These are phyloP conservation scores for Rosa rugosa DNA, from an alignment of 306 rosid genomes.

Conservation along the genomic window DNA sequence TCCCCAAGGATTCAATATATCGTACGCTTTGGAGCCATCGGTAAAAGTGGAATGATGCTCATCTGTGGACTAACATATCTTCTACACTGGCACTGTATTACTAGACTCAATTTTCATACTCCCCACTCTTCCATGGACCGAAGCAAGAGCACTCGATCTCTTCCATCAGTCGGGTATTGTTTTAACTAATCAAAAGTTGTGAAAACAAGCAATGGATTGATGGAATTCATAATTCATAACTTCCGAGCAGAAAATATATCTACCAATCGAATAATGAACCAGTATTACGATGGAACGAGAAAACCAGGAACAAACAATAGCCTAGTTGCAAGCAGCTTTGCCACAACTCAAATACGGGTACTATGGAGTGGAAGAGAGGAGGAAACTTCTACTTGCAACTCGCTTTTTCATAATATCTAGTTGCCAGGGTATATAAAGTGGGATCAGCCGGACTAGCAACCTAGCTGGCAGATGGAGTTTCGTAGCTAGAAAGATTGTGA, in stretches of 20 bases:
- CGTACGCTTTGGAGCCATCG: neutral
- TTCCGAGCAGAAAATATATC: neutral
- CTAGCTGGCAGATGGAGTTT: neutral
- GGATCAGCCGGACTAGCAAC: neutral
- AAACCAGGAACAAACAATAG: neutral
- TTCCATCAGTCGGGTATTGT: neutral
- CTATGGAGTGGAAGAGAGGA: neutral
- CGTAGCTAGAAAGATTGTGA: neutral
- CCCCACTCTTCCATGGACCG: neutral
- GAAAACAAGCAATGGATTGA: neutral
- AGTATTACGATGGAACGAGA: neutral
- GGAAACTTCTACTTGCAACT: neutral
- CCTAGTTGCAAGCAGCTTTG: neutral
- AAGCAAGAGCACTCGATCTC: neutral
- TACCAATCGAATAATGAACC: neutral
- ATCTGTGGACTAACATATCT: neutral
- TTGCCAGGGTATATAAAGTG: no score
- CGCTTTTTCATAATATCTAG: no score
- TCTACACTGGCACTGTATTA: neutral
- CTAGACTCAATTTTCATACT: no score
- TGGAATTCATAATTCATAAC: neutral
- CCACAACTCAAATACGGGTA: no score
- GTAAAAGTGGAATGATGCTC: neutral
- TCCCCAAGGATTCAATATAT: no score
- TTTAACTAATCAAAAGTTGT: neutral